Evolutionary conservation across 1,284 basidiomycete species (phyloP), one percentile per base, ranked within the genome.

Genomic region (Cutaneotrichosporon cyanovorans): DNA sequence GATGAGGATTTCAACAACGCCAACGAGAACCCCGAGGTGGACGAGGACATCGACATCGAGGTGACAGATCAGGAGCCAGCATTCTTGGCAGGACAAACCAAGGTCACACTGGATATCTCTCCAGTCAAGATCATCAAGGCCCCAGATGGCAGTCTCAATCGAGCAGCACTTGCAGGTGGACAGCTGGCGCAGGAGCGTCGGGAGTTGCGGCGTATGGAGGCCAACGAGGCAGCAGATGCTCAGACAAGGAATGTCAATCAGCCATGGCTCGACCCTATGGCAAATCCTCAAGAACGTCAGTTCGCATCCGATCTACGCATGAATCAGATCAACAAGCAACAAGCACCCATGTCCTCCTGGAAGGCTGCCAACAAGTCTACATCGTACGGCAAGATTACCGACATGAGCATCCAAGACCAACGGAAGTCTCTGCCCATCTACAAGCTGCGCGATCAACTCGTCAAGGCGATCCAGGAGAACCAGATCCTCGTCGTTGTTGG

Each of bases 251-350:
- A 98, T 72, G 87, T 96, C 71, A 89, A 81, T 55, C 84, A 88
- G 23, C 91, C 91, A 8, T 98, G 95, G 95, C 77, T 96, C 28
- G 95, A 99, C 69, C 95, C 95, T 9, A 96, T 97, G 90, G 87
- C 93, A 7, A 84, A 85, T 59, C 82, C 85, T 11, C 69, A 78
- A 5, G 92, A 98, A 38, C 84, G 80, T 55, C 76, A 87, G 45
- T 99, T 98, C 64, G 95, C 95, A 1, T 89, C 96, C 60, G 95
- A 99, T 70, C 71, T 93, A 52, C 78, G 90, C 42, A 86, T 90
- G 38, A 67, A 65, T 40, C 37, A 45, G 39, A 30, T 35, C 19
- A 19, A 35, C 11, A 82, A 87, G 7, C 22, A 36, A 2, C 22
- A 36, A 1, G 23, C 42, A 16, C 84, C 90, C 57, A 79, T 83